phyloP scores from a whole-genome alignment of 495 filamentous ascomycete genomes.

The Parachaetomium inaequale region DNA sequence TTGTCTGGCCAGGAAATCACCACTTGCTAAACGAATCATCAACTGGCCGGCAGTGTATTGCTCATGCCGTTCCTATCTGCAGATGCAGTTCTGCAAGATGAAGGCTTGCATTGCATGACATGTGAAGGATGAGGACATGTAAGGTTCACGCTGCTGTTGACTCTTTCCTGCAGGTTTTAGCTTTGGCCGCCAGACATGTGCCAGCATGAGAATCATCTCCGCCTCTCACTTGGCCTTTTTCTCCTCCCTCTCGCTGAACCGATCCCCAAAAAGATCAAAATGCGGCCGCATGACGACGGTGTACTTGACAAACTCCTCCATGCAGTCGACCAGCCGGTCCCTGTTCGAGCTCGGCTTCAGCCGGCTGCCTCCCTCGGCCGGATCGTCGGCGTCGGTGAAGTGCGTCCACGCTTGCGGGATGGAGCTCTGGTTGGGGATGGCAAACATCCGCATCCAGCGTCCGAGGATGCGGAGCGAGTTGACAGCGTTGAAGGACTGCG shows the following conservation, averaged over 20 bases:
- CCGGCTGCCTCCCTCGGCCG: constrained; percentile 40
- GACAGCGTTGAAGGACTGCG: constrained; percentile 2
- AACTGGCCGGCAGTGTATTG: too few relatives aligned
- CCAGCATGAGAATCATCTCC: too few relatives aligned
- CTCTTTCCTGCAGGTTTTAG: too few relatives aligned
- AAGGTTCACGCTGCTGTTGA: too few relatives aligned
- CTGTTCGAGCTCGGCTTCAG: constrained; percentile 60
- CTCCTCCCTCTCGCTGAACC: constrained; percentile 54
- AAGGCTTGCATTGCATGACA: too few relatives aligned
- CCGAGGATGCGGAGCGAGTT: constrained; percentile 4
- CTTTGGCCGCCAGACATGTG: too few relatives aligned
- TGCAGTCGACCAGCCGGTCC: constrained; percentile 68
- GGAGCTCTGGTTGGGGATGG: constrained; percentile 4
- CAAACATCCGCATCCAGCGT: constrained; percentile 5
- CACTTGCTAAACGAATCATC: too few relatives aligned
- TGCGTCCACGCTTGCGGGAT: constrained; percentile 1
- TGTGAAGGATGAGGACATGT: too few relatives aligned
- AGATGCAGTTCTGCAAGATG: too few relatives aligned
- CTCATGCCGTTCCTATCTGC: too few relatives aligned
- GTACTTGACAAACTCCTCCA: constrained; percentile 79
- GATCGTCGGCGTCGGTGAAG: constrained; percentile 27
- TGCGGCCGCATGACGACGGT: constrained; percentile 63
- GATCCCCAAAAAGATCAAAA: constrained; percentile 60
- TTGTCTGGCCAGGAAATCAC: too few relatives aligned
- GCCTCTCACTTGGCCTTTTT: constrained; percentile 50